A percentile compares a stretch with the other conserved stretches of the same genome.
phyloP scores from a whole-genome alignment of 176 grass and related monocot species.

The Dendrocalamus sinicus region DNA sequence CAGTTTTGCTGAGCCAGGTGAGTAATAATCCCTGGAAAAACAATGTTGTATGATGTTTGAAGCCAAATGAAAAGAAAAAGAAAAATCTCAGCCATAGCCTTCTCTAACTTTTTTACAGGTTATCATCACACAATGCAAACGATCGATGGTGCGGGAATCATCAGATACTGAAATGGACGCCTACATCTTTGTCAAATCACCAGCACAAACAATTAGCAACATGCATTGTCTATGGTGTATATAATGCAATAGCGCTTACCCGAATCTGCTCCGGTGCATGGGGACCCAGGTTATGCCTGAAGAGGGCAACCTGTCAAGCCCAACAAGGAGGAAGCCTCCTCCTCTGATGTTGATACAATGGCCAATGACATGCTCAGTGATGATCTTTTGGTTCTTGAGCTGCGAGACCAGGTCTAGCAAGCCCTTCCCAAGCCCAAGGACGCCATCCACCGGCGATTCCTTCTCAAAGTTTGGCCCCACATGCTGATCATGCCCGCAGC shows the following conservation, averaged over 20 bases:
- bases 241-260: constrained; percentile 11
- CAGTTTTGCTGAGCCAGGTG: constrained; percentile 71
- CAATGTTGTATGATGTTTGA: neutral
- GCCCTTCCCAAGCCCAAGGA: constrained; percentile 64
- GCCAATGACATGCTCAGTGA: constrained; percentile 53
- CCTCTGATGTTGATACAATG: constrained; percentile 56
- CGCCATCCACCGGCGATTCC: constrained; percentile 18
- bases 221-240: too few relatives aligned
- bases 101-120: too few relatives aligned
- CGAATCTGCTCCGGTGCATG: constrained; percentile 16
- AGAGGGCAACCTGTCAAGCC: constrained; percentile 38
- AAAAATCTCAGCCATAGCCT: too few relatives aligned
- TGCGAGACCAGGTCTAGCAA: constrained; percentile 46
- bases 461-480: neutral
- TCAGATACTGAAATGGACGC: too few relatives aligned
- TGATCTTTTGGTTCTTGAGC: constrained; percentile 40
- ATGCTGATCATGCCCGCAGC: constrained; percentile 67
- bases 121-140: too few relatives aligned
- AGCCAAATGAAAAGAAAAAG: neutral
- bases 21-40: constrained; percentile 70
- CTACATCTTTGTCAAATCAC: too few relatives aligned
- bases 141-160: too few relatives aligned
- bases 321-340: constrained; percentile 63
- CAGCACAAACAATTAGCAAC: too few relatives aligned
- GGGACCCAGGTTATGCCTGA: constrained; percentile 50